Base-by-base conservation (phyloP, 495 filamentous ascomycete genomes). In the Xylaria sp. region DNA sequence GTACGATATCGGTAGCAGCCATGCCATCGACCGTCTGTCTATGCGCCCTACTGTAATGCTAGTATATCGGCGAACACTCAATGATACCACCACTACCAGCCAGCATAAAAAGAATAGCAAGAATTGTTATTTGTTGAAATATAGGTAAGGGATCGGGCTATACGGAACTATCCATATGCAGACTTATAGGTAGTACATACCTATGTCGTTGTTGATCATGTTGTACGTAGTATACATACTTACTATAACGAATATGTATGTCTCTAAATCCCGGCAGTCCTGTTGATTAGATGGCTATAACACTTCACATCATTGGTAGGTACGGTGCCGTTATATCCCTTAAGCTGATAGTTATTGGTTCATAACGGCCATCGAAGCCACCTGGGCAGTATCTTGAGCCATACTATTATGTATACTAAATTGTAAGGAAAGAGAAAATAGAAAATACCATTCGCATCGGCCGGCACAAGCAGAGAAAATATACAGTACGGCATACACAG, bases 121-220 rank as follows among this genome's bases (percentile, higher is more conserved):
- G 19, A 59, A 8, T n/a, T 62, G 14, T 26, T 26, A 62, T 62
- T 43, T 26, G 37, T 43, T 19, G 37, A 62, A 26, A 43, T 62
- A 43, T 26, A 41, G 58, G 58, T 17, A 62, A 62, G 59, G 24
- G 44, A 67, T 67, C 33, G 37, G 69, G 35, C 40, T 69, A 7
- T 40, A 61, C 66, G 66, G 48, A 29, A 43, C 3, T 62, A 62
- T n/a, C 59, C 57, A 59, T n/a, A 59, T n/a, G n/a, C n/a, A n/a
- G n/a, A n/a, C n/a, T n/a, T n/a, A n/a, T n/a, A n/a, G n/a, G n/a
- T n/a, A n/a, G n/a, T n/a, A n/a, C n/a, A n/a, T n/a, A n/a, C n/a
- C n/a, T n/a, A n/a, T 59, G 31, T 21, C 17, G 55, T 58, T 21
- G 55, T 58, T 53, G 24, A 53, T 53, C 50, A 53, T 53, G 50